Evolutionary conservation across 2,329 filamentous ascomycete genomes (phyloP).

Genomic region (Alternaria sp.): DNA sequence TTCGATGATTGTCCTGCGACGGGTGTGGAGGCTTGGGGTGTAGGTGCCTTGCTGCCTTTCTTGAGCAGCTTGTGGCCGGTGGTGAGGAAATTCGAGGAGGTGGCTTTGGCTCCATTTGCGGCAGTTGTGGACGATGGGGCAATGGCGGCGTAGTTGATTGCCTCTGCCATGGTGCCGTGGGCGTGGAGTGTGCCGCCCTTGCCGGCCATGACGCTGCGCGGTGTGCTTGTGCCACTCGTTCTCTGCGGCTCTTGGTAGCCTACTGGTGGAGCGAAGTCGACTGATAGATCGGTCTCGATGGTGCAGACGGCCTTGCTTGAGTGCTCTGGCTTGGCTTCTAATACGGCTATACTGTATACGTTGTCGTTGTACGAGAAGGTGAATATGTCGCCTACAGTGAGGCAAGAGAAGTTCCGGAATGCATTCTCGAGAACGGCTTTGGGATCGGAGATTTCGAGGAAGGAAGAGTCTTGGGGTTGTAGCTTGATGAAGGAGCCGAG

Average conservation of each 20-base stretch:
- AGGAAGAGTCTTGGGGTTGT: conserved; percentile 90
- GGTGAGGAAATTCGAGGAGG: conserved; percentile 79
- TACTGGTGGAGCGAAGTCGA: conserved; percentile 93
- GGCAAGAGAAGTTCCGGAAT: conserved; percentile 92
- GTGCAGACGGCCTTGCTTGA: conserved; percentile 89
- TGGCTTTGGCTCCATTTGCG: conserved; percentile 68
- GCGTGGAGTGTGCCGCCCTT: conserved; percentile 78
- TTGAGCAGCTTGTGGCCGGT: conserved; percentile 86
- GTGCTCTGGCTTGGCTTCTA: conserved; percentile 89
- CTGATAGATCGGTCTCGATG: conserved; percentile 94
- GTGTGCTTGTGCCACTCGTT: conserved; percentile 85
- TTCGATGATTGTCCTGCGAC: conserved; percentile 64
- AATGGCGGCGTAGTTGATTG: conserved; percentile 96
- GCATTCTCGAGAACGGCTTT: conserved; percentile 97
- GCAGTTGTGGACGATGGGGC: conserved; percentile 77
- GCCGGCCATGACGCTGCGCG: conserved; percentile 72
- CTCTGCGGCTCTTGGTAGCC: conserved; percentile 91
- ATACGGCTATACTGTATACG: conserved; percentile 88
- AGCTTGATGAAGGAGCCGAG: conserved; percentile 94
- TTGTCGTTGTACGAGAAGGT: conserved; percentile 97
- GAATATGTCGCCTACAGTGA: conserved; percentile 94
- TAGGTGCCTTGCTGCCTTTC: conserved; percentile 78
- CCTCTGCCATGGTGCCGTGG: conserved; percentile 93
- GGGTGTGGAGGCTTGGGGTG: conserved; percentile 68
- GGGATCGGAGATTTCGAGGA: conserved; percentile 96